phyloP scores from a whole-genome alignment of 495 filamentous ascomycete species.

The Penicillium soppii region DNA sequence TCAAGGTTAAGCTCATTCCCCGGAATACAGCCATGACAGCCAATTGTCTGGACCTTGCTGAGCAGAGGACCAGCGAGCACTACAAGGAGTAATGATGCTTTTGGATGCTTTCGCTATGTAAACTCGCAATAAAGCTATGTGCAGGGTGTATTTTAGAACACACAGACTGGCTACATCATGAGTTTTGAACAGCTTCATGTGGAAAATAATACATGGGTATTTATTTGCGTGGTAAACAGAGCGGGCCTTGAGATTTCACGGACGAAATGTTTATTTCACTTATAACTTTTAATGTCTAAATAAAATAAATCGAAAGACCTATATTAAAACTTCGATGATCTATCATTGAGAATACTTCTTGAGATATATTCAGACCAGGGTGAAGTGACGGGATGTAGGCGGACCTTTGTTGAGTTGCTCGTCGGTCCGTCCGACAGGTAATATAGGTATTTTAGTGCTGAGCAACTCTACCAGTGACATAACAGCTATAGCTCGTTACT shows the following conservation, averaged over 20 bases:
- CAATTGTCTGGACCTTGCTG: constrained; percentile 37
- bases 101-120: background rate
- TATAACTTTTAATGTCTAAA: background rate
- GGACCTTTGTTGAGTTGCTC: no score
- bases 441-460: background rate
- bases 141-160: background rate
- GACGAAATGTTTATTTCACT: background rate
- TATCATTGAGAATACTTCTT: no score
- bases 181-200: background rate
- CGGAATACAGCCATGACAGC: constrained; percentile 32
- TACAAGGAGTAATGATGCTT: constrained; percentile 36
- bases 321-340: background rate
- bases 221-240: background rate
- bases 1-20: constrained; percentile 51
- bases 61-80: constrained; percentile 39
- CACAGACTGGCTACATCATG: background rate
- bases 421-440: background rate
- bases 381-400: no score
- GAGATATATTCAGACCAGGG: no score
- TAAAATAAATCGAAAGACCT: background rate
- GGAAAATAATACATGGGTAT: background rate
- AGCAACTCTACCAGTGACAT: background rate
- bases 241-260: background rate
- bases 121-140: background rate
- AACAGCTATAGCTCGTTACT: background rate